Base-by-base conservation (phyloP, 169 alveolate species). In the Plasmodium relictum region DNA sequence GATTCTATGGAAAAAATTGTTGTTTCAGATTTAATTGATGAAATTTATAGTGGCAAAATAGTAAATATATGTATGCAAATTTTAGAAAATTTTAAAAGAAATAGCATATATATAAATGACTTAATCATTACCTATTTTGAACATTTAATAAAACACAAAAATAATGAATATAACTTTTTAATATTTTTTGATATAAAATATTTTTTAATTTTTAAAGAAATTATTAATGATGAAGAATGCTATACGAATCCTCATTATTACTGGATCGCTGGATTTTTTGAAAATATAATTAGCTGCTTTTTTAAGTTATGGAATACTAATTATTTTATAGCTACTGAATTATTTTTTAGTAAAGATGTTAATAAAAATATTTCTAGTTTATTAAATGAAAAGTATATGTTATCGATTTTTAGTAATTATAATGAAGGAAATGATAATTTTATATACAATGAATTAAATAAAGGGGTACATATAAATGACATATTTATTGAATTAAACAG, bases 371-470 rank as follows among this genome's bases (percentile, higher is more conserved):
- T 39, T 5, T 66, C 76, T 6, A 66, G 72, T 9, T 39, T 80
- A 71, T 12, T 80, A 50, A 80, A 66, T 54, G 90, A 80, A 18
- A 65, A 80, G 37, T 80, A 80, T 68, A 52, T 80, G 80, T n/a
- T 80, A 18, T 80, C 90, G 1, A 68, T 80, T 50, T 80, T 80
- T 80, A 80, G 90, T 42, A 80, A 80, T 70, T 80, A 80, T 50
- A 80, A 16, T 37, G 90, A 80, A 52, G 90, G 90, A 12, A 80
- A 80, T 66, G 90, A 80, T 54, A 3, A 7, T 6, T 80, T 50
- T 16, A 70, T 80, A 1, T 80, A 52, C 42, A 73, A 80, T 22
- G 45, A 66, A 10, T 26, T 80, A 18, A 66, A 26, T 71, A 56
- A 80, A 68, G 90, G 90, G 6, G 16, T 3, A 0, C 14, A 31